A percentile compares a stretch with the other conserved stretches of the same genome.
Evolutionary conservation across 2,329 filamentous ascomycete genomes (phyloP).

Genomic region (Colletotrichum godetiae): DNA sequence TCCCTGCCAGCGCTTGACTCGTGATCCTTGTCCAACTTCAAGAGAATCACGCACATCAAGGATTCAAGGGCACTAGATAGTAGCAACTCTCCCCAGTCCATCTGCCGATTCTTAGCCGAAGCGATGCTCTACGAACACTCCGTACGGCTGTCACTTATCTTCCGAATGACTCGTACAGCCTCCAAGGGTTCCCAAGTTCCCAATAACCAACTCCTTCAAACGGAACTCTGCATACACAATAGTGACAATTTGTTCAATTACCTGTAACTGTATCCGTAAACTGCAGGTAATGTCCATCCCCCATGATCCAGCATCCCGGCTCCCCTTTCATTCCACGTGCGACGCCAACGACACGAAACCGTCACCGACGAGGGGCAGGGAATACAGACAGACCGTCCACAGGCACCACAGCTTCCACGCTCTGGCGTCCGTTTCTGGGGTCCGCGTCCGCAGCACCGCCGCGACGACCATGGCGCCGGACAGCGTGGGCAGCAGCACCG

Average conservation of each 20-base stretch:
- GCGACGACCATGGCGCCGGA: conserved; percentile 21
- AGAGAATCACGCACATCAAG: conserved; percentile 9
- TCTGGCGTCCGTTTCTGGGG: conserved; percentile 25
- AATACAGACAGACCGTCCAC: conserved; percentile 32
- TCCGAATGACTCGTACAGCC: conserved; percentile 22
- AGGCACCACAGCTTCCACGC: conserved; percentile 33
- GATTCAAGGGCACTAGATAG: not conserved
- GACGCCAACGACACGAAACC: conserved; percentile 26
- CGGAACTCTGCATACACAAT: not conserved
- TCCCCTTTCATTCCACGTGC: conserved; percentile 8
- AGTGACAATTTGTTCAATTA: not conserved
- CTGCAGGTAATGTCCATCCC: not conserved
- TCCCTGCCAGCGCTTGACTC: conserved; percentile 26
- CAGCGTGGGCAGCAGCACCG: conserved; percentile 6
- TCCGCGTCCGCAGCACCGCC: conserved; percentile 22
- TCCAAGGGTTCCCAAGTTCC: not conserved
- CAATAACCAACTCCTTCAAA: conserved; percentile 3
- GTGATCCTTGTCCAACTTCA: conserved; percentile 1
- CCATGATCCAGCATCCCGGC: not conserved
- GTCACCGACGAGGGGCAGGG: conserved; percentile 29
- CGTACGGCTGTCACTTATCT: not conserved
- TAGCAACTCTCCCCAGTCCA: not conserved
- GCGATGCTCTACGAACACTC: too few relatives aligned
- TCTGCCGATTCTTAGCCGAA: not conserved
- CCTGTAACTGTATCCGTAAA: too few relatives aligned